phyloP scores from a whole-genome alignment of 768 basidiomycete species.

The Agrocybe pediades region DNA sequence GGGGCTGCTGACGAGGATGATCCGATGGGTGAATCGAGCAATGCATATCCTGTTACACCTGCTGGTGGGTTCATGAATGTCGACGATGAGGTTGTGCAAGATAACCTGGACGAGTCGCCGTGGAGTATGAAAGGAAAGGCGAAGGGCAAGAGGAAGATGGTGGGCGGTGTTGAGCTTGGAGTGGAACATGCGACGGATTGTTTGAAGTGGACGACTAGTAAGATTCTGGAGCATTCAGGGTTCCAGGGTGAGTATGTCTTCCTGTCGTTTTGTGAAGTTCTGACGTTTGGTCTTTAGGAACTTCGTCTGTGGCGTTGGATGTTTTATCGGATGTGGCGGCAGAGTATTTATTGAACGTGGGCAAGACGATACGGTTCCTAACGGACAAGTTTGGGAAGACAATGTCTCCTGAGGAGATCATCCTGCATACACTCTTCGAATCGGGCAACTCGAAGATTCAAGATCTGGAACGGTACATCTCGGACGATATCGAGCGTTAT shows the following conservation, averaged over 20 bases:
- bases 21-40: constrained; percentile 34
- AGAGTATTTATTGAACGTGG: constrained; percentile 85
- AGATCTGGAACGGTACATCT: constrained; percentile 85
- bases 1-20: constrained; percentile 36
- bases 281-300: constrained; percentile 42
- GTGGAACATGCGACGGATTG: constrained; percentile 62
- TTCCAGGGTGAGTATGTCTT: constrained; percentile 89
- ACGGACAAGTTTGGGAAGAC: constrained; percentile 77
- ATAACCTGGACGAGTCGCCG: constrained; percentile 60
- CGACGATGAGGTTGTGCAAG: constrained; percentile 39
- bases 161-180: constrained; percentile 55
- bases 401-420: constrained; percentile 94
- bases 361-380: constrained; percentile 80
- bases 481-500: constrained; percentile 86
- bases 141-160: constrained; percentile 19
- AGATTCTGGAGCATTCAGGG: constrained; percentile 86
- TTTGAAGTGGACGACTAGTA: constrained; percentile 69
- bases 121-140: constrained; percentile 44
- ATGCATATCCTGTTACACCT: too few relatives aligned
- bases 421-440: constrained; percentile 89
- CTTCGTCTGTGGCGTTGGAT: constrained; percentile 76
- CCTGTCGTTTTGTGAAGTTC: background rate
- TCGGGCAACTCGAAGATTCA: constrained; percentile 78
- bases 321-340: constrained; percentile 75
- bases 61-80: constrained; percentile 20